Evolutionary conservation across 2,329 filamentous ascomycete genomes (phyloP), one percentile per base, ranked within the genome.

Genomic region (Botrytis fabae): DNA sequence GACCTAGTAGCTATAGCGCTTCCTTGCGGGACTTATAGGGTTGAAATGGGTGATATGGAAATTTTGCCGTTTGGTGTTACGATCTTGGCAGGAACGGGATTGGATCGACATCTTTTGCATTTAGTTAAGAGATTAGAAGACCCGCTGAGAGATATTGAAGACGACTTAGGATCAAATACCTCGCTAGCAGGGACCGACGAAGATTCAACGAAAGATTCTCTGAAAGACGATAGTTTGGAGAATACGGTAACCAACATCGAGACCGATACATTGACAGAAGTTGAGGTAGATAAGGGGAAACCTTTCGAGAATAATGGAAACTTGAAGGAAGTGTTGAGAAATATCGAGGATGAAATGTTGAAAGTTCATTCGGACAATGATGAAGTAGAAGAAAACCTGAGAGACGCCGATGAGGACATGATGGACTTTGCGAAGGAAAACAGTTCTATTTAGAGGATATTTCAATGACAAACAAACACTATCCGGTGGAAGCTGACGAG

Each of bases 1-100:
- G 87, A 89, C 79, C 79, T 88, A 44, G 84, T 83, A 73, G 85
- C 81, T 12, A 75, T 86, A 51, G 82, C 81, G 59, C 44, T 80
- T 16, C 75, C 77, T 16, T 78, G 76, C 68, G 78, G 78, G 35
- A 75, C 71, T 2, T 80, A 79, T 59, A 63, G 20, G 44, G 80
- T 78, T 61, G 61, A 35, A 28, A 44, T 72, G 22, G 69, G 73
- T 57, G 72, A 22, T 16, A 46, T 64, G 69, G 10, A 74, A 65
- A 76, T 65, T 59, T 75, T 85, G 74, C 84, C 85, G 3, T 86
- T 86, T 79, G 83, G 83, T 12, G 78, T 85, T 20, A 85, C 83
- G 20, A 78, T 85, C 35, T 75, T 85, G 69, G 82, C 82, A 10
- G 81, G 81, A 2, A 81, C 79, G 51, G 83, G 84, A 20, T 78